A percentile compares a stretch with the other conserved stretches of the same genome.
These are phyloP conservation scores for Daldinia vernicosa DNA, from an alignment of 495 filamentous ascomycete genomes.

Conservation along the genomic window DNA sequence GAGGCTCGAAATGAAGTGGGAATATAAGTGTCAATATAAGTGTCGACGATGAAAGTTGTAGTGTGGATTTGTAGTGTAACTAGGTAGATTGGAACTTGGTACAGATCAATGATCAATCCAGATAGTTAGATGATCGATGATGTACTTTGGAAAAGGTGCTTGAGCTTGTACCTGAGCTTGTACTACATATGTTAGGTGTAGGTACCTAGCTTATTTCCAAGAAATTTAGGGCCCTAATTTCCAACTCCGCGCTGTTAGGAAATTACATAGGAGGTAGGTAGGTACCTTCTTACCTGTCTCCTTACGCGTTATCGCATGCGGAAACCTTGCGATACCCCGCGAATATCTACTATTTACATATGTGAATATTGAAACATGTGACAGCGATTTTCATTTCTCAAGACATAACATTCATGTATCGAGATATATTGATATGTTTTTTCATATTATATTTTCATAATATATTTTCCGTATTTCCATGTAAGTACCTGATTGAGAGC, in stretches of 20 bases:
- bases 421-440: background rate
- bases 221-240: too few relatives aligned
- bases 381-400: background rate
- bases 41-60: slow-evolving; percentile 6
- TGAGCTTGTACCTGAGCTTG: background rate
- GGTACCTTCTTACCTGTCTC: background rate
- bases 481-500: too few relatives aligned
- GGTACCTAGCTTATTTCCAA: too few relatives aligned
- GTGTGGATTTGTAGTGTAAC: slow-evolving; percentile 5
- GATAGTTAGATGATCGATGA: too few relatives aligned
- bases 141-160: background rate
- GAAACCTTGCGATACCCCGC: slow-evolving; percentile 14
- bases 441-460: too few relatives aligned
- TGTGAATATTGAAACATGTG: background rate
- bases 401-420: background rate
- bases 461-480: too few relatives aligned
- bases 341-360: slow-evolving; percentile 2
- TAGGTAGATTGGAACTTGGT: slow-evolving; percentile 7
- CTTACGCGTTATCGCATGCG: slow-evolving; percentile 3
- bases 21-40: too few relatives aligned
- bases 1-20: slow-evolving; percentile 5
- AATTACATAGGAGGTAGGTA: slow-evolving; percentile 9
- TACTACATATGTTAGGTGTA: too few relatives aligned
- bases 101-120: slow-evolving; percentile 4
- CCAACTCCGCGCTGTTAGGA: slow-evolving; percentile 26